A percentile compares a stretch with the other conserved stretches of the same genome.
Evolutionary conservation across 2,329 filamentous ascomycete species (phyloP).

Genomic region (Diaporthe caulivora): DNA sequence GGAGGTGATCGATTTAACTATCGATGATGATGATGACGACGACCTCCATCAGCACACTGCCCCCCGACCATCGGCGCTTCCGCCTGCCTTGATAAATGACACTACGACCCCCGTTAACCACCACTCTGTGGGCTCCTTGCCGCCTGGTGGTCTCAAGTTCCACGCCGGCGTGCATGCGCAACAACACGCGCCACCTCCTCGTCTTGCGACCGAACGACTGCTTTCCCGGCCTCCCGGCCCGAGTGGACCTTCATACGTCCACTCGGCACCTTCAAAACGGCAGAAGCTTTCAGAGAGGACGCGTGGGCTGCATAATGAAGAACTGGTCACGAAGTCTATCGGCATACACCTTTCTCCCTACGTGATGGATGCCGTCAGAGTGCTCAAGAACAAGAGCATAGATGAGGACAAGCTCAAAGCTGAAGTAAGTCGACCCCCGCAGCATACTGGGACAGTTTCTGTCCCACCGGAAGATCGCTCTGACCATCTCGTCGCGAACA

Average conservation of each 20-base stretch:
- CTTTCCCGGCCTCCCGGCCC: neutral
- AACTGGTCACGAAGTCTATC: neutral
- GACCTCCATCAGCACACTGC: no score
- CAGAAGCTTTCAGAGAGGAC: conserved; percentile 23
- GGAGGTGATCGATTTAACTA: conserved; percentile 48
- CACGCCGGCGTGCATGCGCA: neutral
- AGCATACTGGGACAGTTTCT: neutral
- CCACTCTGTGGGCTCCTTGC: no score
- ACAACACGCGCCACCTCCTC: no score
- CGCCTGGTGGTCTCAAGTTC: neutral
- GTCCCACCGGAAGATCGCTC: neutral
- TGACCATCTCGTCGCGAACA: conserved; percentile 2
- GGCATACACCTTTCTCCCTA: conserved; percentile 1
- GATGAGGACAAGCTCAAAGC: conserved; percentile 1
- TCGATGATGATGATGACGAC: conserved; percentile 41
- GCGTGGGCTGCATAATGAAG: neutral
- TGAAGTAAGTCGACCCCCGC: conserved; percentile 18
- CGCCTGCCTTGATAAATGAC: neutral
- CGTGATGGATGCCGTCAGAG: conserved; percentile 16
- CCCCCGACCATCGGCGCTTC: neutral
- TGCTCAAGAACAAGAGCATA: neutral
- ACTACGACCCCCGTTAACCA: neutral
- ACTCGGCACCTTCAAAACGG: conserved; percentile 29
- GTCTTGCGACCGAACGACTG: neutral
- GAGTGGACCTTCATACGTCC: neutral